phyloP scores from a whole-genome alignment of 1,139 yeast species.

The Lizanozyma gosingica region DNA sequence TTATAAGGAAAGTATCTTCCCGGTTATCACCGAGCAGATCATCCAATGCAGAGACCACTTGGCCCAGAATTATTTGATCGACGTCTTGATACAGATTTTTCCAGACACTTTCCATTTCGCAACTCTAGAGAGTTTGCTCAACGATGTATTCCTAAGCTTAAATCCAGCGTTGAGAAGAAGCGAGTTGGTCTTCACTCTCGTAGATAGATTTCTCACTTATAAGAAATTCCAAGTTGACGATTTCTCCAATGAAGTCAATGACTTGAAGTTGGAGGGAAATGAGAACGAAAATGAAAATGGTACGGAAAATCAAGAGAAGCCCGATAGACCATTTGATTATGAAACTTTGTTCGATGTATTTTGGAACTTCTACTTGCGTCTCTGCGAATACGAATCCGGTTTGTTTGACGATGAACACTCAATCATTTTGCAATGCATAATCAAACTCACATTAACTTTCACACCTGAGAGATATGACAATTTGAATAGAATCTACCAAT shows the following conservation, averaged over 20 bases:
- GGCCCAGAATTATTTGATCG: slow-evolving; percentile 86
- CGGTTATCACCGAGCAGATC: slow-evolving; percentile 79
- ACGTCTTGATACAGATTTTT: slow-evolving; percentile 86
- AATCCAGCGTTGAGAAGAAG: slow-evolving; percentile 64
- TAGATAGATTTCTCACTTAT: slow-evolving; percentile 65
- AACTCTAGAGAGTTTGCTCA: slow-evolving; percentile 61
- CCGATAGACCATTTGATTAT: slow-evolving; percentile 5
- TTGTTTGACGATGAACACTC: slow-evolving; percentile 59
- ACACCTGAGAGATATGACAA: slow-evolving; percentile 56
- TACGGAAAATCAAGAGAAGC: slow-evolving; percentile 5
- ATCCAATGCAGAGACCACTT: slow-evolving; percentile 86
- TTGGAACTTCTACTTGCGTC: slow-evolving; percentile 52
- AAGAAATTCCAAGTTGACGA: slow-evolving; percentile 8
- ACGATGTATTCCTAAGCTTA: slow-evolving; percentile 51
- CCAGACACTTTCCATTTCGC: slow-evolving; percentile 86
- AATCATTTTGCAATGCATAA: slow-evolving; percentile 53
- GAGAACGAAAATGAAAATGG: slow-evolving; percentile 3
- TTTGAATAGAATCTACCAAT: slow-evolving; percentile 53
- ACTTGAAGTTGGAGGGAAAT: slow-evolving; percentile 5
- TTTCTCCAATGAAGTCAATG: slow-evolving; percentile 6
- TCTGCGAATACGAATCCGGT: slow-evolving; percentile 52
- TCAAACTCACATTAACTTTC: slow-evolving; percentile 56
- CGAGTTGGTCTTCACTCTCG: slow-evolving; percentile 58
- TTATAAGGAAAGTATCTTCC: slow-evolving; percentile 62
- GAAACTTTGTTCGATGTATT: slow-evolving; percentile 46